Evolutionary conservation across 2,329 filamentous ascomycete species (phyloP), one percentile per base, ranked within the genome.

Genomic region (Whalleya microplaca): DNA sequence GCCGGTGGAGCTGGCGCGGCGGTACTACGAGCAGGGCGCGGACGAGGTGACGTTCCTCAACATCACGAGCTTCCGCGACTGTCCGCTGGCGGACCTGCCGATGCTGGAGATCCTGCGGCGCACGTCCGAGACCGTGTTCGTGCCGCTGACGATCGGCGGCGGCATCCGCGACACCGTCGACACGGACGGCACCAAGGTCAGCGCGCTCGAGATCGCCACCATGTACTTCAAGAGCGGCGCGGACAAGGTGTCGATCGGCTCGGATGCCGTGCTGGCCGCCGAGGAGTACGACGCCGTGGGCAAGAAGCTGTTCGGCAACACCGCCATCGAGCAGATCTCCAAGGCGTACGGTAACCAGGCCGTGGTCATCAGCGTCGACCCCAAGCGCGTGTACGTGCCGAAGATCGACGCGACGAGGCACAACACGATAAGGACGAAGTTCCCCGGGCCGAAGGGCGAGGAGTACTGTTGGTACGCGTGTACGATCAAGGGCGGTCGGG

Each of bases 21-120:
- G 85, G 69, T 99, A 99, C 80, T 99, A 98, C 79, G 89, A 96
- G 70, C 92, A 96, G 76, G 95, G 95, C 57, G 93, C 95, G 12
- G 95, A 99, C 75, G 95, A 99, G 76, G 85, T 99, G 53, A 96
- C 94, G 0, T 99, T 99, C 75, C 83, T 99, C 65, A 99, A 99
- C 81, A 99, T 99, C 71, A 99, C 94, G 1, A 95, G 90, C 19
- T 99, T 99, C 84, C 88, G 95, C 60, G 95, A 98, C 78, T 96
- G 92, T 64, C 95, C 95, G 7, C 76, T 98, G 12, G 91, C 88
- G 63, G 95, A 99, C 76, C 80, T 93, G 2, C 95, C 95, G 7
- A 99, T 99, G 95, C 86, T 99, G 49, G 94, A 99, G 76, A 88
- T 99, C 52, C 80, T 99, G 46, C 86, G 92, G 46, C 85, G 86